Evolutionary conservation across 2,329 filamentous ascomycete species (phyloP).

Genomic region (Fusarium nanum): DNA sequence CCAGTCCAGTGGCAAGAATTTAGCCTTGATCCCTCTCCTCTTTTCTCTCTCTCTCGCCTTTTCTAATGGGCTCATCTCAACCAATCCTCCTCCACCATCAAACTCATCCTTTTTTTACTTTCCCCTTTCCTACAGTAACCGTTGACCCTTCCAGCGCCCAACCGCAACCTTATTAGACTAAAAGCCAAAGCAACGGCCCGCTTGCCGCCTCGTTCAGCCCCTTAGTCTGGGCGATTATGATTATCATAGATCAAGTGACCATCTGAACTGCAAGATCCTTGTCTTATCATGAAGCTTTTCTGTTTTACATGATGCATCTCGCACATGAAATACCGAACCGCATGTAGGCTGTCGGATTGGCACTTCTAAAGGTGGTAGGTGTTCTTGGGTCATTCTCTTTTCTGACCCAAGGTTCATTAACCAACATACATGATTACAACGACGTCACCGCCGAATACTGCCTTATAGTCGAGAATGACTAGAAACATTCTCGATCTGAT

Average conservation of each 20-base stretch:
- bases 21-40: slow-evolving; percentile 39
- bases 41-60: slow-evolving; percentile 12
- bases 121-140: slow-evolving; percentile 8
- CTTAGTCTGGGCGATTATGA: slow-evolving; percentile 2
- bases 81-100: slow-evolving; percentile 34
- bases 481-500: slow-evolving; percentile 1
- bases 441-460: not conserved
- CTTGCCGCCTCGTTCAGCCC: slow-evolving; percentile 15
- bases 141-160: slow-evolving; percentile 1
- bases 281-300: slow-evolving; percentile 10
- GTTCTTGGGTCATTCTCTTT: not conserved
- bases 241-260: slow-evolving; percentile 36
- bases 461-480: not conserved
- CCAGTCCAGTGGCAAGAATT: slow-evolving; percentile 26
- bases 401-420: not conserved
- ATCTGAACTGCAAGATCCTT: slow-evolving; percentile 25
- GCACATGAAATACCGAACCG: slow-evolving; percentile 1
- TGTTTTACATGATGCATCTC: slow-evolving; percentile 19
- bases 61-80: slow-evolving; percentile 8
- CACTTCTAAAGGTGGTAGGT: not conserved
- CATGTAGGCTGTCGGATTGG: not conserved
- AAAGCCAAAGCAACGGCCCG: slow-evolving; percentile 19
- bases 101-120: slow-evolving; percentile 6
- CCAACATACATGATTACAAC: not conserved
- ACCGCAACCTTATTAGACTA: slow-evolving; percentile 6